Evolutionary conservation across 495 filamentous ascomycete species (phyloP).

Genomic region (Pseudotulostoma volvatum): DNA sequence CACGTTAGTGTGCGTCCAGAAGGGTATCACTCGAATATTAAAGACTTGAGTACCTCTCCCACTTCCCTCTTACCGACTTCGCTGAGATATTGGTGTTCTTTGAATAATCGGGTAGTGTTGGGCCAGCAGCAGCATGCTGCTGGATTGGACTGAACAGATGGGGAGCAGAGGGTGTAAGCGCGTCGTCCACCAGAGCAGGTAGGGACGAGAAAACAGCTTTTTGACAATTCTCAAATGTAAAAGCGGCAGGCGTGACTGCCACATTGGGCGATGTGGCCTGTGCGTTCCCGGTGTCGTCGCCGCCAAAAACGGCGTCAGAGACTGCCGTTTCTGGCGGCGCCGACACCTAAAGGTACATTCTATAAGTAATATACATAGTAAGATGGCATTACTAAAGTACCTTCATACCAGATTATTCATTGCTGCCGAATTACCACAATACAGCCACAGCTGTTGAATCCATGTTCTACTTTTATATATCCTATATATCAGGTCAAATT

Average conservation of each 20-base stretch:
- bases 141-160: too few relatives aligned
- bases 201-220: too few relatives aligned
- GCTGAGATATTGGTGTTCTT: slow-evolving; percentile 2
- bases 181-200: too few relatives aligned
- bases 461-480: too few relatives aligned
- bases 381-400: too few relatives aligned
- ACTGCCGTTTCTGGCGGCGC: slow-evolving; percentile 1
- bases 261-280: slow-evolving; percentile 2
- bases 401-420: too few relatives aligned
- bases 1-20: background rate
- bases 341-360: slow-evolving; percentile 2
- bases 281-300: slow-evolving; percentile 3
- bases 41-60: slow-evolving; percentile 1
- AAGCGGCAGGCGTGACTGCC: slow-evolving; percentile 1
- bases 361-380: too few relatives aligned
- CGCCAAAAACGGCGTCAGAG: background rate
- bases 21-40: background rate
- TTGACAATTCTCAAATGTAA: too few relatives aligned
- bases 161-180: too few relatives aligned
- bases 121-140: background rate
- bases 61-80: slow-evolving; percentile 2
- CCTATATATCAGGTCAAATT: too few relatives aligned
- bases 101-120: background rate
- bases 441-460: too few relatives aligned
- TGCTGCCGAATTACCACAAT: too few relatives aligned